phyloP scores from a whole-genome alignment of 345 rosid species.

The Excoecaria agallocha region DNA sequence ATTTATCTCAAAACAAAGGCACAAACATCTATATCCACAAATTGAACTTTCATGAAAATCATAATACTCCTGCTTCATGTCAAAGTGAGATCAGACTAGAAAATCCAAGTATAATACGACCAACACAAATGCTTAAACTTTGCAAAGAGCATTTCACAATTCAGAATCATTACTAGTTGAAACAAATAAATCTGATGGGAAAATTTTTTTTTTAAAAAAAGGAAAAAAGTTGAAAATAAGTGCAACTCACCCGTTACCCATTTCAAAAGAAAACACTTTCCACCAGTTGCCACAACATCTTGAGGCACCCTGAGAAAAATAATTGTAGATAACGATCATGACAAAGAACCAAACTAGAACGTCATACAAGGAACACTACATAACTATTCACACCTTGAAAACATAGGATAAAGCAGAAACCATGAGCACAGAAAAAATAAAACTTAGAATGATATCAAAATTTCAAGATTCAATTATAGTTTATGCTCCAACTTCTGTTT shows the following conservation, averaged over 20 bases:
- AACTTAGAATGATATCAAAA: neutral
- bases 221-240: neutral
- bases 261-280: constrained; percentile 75
- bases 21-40: neutral
- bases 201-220: too few species aligned
- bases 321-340: neutral
- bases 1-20: neutral
- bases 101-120: neutral
- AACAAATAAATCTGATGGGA: neutral
- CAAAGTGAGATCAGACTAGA: neutral
- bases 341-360: neutral
- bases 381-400: neutral
- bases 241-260: constrained; percentile 76
- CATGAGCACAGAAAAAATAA: neutral
- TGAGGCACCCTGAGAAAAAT: constrained; percentile 79
- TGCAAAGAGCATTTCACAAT: neutral
- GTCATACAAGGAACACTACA: neutral
- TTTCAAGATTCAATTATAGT: neutral
- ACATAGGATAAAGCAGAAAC: neutral
- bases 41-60: neutral
- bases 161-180: constrained; percentile 9
- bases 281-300: constrained; percentile 91
- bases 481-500: neutral
- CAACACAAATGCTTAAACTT: neutral
- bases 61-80: neutral